Percentiles rank a stretch among this genome's conserved stretches.
Conservation (phyloP, 176 grass and related monocot genomes). For the Rhipidocladum racemiflorum region DNA sequence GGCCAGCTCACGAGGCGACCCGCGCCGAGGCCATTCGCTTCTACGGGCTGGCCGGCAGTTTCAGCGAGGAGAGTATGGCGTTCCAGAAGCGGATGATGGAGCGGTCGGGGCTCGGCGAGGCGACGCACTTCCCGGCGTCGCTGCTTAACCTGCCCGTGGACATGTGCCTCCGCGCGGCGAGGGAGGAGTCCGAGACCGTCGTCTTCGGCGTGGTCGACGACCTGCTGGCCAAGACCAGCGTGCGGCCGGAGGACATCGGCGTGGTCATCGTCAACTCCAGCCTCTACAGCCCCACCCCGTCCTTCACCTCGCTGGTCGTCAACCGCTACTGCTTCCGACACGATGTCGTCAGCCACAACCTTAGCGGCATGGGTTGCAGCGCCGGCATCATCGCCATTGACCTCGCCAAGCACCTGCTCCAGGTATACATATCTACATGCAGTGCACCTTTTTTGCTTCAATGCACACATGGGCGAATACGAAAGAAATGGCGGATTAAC, state of each 20-base stretch:
- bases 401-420: slow-evolving; percentile 55
- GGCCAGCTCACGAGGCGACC: slow-evolving; percentile 21
- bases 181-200: slow-evolving; percentile 48
- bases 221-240: slow-evolving; percentile 28
- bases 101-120: slow-evolving; percentile 49
- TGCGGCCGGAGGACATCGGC: slow-evolving; percentile 21
- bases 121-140: slow-evolving; percentile 55
- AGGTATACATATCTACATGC: slow-evolving; percentile 29
- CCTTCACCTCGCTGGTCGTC: slow-evolving; percentile 54
- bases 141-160: slow-evolving; percentile 24
- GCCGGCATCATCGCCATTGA: slow-evolving; percentile 62
- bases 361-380: slow-evolving; percentile 76
- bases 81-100: slow-evolving; percentile 65
- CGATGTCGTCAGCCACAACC: slow-evolving; percentile 52
- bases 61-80: slow-evolving; percentile 38
- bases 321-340: slow-evolving; percentile 36
- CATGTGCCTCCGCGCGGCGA: slow-evolving; percentile 37
- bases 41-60: slow-evolving; percentile 26
- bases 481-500: neutral
- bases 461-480: neutral
- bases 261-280: slow-evolving; percentile 62
- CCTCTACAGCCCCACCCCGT: slow-evolving; percentile 62
- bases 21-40: slow-evolving; percentile 16
- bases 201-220: slow-evolving; percentile 41
- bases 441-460: neutral